Conservation (phyloP, 129 eudicot genomes). For the Deinandra increscens region DNA sequence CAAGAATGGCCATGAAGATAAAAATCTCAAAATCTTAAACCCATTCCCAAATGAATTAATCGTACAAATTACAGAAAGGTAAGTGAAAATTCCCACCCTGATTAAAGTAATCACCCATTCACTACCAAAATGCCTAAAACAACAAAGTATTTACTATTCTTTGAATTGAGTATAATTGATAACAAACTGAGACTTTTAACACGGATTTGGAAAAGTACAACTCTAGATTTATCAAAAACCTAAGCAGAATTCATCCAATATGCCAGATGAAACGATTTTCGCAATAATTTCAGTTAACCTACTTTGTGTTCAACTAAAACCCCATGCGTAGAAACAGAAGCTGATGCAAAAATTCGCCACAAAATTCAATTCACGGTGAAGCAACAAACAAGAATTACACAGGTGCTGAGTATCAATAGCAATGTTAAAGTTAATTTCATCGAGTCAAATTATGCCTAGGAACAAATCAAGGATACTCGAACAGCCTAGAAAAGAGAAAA, state of each 20-base stretch:
- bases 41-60: no score
- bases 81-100: not conserved
- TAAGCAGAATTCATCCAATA: not conserved
- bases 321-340: not conserved
- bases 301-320: conserved; percentile 1
- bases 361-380: not conserved
- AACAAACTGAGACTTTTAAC: not conserved
- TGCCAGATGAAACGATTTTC: not conserved
- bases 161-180: not conserved
- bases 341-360: not conserved
- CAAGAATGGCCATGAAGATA: conserved; percentile 1
- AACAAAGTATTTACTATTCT: not conserved
- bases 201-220: not conserved
- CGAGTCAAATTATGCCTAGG: not conserved
- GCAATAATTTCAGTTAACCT: conserved; percentile 5
- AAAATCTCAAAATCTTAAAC: not conserved
- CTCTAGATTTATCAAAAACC: not conserved
- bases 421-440: not conserved
- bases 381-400: not conserved
- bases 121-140: not conserved
- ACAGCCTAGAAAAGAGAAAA: not conserved
- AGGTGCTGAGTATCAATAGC: not conserved
- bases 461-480: not conserved
- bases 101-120: not conserved
- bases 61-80: not conserved